These are phyloP conservation scores for Croton laevigatus DNA, from an alignment of 441 rosid species.

Conservation along the genomic window DNA sequence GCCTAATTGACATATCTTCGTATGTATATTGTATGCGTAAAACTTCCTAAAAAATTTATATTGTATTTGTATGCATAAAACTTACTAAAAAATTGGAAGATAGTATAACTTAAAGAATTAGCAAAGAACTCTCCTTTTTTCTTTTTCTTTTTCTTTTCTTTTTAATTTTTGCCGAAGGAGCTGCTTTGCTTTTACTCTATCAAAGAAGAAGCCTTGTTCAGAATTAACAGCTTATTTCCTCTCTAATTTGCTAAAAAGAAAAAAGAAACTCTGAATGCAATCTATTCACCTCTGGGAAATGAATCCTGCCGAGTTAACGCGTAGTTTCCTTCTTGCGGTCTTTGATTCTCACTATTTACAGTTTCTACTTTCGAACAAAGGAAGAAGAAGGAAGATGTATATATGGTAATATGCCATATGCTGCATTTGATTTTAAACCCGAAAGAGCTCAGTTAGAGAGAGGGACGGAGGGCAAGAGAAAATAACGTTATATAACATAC, in stretches of 20 bases:
- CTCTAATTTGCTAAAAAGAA: slow-evolving; percentile 3
- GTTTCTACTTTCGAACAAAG: slow-evolving; percentile 74
- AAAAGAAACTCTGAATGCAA: slow-evolving; percentile 15
- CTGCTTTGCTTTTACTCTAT: not conserved
- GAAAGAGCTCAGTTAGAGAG: slow-evolving; percentile 9
- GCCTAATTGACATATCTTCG: not conserved
- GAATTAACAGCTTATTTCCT: slow-evolving; percentile 2
- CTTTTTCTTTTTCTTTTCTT: too few species aligned
- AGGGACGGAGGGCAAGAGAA: not conserved
- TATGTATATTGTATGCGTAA: not conserved
- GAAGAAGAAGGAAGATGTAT: slow-evolving; percentile 90
- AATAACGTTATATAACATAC: slow-evolving; percentile 27
- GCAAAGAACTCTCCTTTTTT: not conserved
- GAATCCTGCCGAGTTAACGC: slow-evolving; percentile 72
- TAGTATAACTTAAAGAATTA: slow-evolving; percentile 13
- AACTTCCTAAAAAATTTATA: slow-evolving; percentile 6
- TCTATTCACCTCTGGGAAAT: slow-evolving; percentile 40
- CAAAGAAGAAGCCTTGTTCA: not conserved
- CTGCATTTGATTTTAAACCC: slow-evolving; percentile 46
- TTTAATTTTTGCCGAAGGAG: not conserved
- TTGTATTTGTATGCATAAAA: not conserved
- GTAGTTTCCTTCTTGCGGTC: slow-evolving; percentile 37
- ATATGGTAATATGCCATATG: slow-evolving; percentile 81
- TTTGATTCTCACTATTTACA: slow-evolving; percentile 35
- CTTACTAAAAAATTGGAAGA: not conserved